Evolutionary conservation across 2,329 filamentous ascomycete species (phyloP).

Genomic region (Westerdykella aurantiaca): DNA sequence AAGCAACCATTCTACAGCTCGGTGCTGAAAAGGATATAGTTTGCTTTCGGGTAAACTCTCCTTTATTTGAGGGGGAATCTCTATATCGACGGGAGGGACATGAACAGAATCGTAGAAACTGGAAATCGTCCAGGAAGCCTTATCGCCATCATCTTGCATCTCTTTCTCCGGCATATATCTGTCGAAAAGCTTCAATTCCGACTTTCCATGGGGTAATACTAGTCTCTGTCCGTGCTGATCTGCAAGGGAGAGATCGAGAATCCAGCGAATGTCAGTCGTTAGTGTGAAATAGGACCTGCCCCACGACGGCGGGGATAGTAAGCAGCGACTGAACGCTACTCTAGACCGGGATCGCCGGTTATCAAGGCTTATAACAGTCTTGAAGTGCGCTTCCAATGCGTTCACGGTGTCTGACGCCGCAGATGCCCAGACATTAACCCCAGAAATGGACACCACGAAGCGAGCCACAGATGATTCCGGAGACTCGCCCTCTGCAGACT

Average conservation of each 20-base stretch:
- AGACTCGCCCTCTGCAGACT: neutral
- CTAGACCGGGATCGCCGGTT: slow-evolving; percentile 13
- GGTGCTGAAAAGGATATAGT: slow-evolving; percentile 67
- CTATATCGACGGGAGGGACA: slow-evolving; percentile 47
- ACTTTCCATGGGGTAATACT: slow-evolving; percentile 17
- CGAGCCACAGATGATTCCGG: slow-evolving; percentile 7
- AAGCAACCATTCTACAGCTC: slow-evolving; percentile 66
- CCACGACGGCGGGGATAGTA: slow-evolving; percentile 8
- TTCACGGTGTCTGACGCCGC: slow-evolving; percentile 10
- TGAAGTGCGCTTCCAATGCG: slow-evolving; percentile 17
- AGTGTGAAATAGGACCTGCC: slow-evolving; percentile 10
- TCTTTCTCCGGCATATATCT: slow-evolving; percentile 16
- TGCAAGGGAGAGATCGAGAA: slow-evolving; percentile 21
- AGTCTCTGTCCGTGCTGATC: slow-evolving; percentile 13
- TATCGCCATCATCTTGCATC: slow-evolving; percentile 1
- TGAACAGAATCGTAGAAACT: slow-evolving; percentile 67
- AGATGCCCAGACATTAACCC: slow-evolving; percentile 18
- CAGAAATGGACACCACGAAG: slow-evolving; percentile 12
- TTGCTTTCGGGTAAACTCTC: slow-evolving; percentile 33
- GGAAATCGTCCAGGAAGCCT: slow-evolving; percentile 42
- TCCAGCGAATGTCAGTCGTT: slow-evolving; percentile 27
- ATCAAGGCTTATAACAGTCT: slow-evolving; percentile 17
- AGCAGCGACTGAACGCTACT: slow-evolving; percentile 23
- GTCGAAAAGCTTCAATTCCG: slow-evolving; percentile 16
- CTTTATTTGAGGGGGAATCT: slow-evolving; percentile 27